Evolutionary conservation across 1,139 yeast species (phyloP).

Genomic region (Candida anutae): DNA sequence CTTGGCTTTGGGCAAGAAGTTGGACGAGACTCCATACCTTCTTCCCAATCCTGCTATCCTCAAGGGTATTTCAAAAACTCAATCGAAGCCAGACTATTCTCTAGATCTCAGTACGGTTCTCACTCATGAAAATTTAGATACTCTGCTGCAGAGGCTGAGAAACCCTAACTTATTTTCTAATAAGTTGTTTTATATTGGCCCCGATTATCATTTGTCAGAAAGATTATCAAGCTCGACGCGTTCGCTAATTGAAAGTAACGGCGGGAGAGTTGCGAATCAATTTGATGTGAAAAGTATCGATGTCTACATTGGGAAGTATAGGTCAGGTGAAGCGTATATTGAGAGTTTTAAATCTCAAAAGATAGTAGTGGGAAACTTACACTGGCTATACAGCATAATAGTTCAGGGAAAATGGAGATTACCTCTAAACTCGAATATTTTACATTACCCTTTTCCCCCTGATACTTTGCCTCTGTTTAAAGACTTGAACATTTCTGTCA

Average conservation of each 20-base stretch:
- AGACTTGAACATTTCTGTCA: conserved; percentile 51
- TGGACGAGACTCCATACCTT: conserved; percentile 49
- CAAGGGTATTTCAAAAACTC: conserved; percentile 1
- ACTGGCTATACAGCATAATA: conserved; percentile 69
- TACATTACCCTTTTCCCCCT: conserved; percentile 67
- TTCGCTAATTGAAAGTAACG: conserved; percentile 22
- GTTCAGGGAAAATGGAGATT: conserved; percentile 47
- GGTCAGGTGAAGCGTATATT: conserved; percentile 46
- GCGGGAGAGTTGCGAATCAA: conserved; percentile 19
- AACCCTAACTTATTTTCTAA: conserved; percentile 11
- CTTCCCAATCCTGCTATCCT: conserved; percentile 24
- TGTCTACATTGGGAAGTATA: conserved; percentile 58
- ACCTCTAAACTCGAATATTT: conserved; percentile 47
- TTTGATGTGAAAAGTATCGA: conserved; percentile 28
- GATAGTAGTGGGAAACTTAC: conserved; percentile 53
- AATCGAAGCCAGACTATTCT: not conserved
- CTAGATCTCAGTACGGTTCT: conserved; percentile 7
- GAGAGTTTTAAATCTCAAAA: conserved; percentile 17
- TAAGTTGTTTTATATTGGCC: conserved; percentile 22
- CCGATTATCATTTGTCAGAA: conserved; percentile 29
- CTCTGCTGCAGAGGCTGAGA: not conserved
- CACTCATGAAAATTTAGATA: conserved; percentile 3
- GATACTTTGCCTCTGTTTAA: conserved; percentile 46
- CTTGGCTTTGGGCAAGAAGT: conserved; percentile 40
- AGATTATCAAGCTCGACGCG: conserved; percentile 18